phyloP scores from a whole-genome alignment of 331 rosid species.

The Prunus yedoensis region DNA sequence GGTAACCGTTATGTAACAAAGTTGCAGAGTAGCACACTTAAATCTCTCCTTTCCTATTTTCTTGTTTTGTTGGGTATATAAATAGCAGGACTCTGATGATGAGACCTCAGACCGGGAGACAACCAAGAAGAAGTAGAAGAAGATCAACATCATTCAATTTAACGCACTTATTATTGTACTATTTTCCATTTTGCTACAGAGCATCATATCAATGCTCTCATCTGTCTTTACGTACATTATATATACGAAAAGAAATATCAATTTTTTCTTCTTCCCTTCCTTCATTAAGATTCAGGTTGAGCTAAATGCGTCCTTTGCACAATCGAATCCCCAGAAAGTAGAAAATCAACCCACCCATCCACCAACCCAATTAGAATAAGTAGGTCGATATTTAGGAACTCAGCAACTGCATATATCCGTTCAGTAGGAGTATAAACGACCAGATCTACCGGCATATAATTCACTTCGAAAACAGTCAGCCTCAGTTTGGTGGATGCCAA shows the following conservation, averaged over 20 bases:
- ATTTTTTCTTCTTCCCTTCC: neutral
- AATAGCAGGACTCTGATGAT: slow-evolving; percentile 39
- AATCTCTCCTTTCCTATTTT: neutral
- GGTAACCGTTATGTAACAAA: too few relatives aligned
- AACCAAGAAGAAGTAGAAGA: slow-evolving; percentile 35
- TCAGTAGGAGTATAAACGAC: slow-evolving; percentile 15
- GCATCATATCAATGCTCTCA: slow-evolving; percentile 43
- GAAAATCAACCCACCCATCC: slow-evolving; percentile 18
- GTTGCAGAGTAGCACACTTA: neutral
- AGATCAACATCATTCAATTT: slow-evolving; percentile 23
- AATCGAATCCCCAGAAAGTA: neutral
- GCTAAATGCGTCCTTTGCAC: neutral
- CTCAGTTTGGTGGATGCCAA: too few relatives aligned
- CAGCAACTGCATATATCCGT: slow-evolving; percentile 11
- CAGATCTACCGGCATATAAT: neutral
- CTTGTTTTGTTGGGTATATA: neutral
- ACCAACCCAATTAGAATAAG: slow-evolving; percentile 6
- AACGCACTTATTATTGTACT: neutral
- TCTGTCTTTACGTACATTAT: slow-evolving; percentile 13
- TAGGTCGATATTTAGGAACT: neutral
- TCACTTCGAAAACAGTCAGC: neutral
- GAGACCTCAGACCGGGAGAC: slow-evolving; percentile 27
- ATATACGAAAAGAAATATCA: neutral
- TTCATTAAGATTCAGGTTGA: neutral
- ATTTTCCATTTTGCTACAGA: slow-evolving; percentile 5